Base-by-base conservation (phyloP, 1,284 basidiomycete species). In the Sporisorium exsertum region DNA sequence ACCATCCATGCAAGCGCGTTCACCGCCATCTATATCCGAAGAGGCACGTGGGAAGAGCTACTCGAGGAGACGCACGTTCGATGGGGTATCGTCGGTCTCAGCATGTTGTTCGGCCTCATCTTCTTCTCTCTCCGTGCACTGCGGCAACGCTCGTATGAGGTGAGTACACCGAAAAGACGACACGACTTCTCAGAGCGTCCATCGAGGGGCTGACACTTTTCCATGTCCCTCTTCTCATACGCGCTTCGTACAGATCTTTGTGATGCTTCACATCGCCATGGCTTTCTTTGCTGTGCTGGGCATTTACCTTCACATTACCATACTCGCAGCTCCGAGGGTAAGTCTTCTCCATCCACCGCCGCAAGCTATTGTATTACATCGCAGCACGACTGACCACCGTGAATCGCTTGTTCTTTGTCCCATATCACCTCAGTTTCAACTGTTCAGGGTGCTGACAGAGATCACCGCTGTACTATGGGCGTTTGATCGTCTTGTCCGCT, bases 251-350 rank as follows among this genome's bases (percentile, higher is more conserved):
- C 50, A 85, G 84, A 56, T 54, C 63, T 65, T 86, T 78, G 76
- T 77, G 22, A 52, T 79, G 56, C 58, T 74, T 13, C 84, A 86
- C 55, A 82, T 86, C 60, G 26, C 70, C 40, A 77, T 82, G 32
- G 83, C 81, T 2, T 52, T 86, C 35, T 62, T 82, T n/a, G 78
- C 76, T 46, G 22, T 86, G n/a, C 61, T 79, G 8, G 80, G 78
- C 10, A 67, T 70, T 26, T 86, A 81, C 56, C 78, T 82, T 27
- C 84, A 86, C 63, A 80, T 85, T 53, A 69, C 68, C 26, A 67
- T 81, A 33, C 64, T 79, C 47, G 63, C 59, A 9, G 64, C 57
- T 15, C 47, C 57, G 8, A 58, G 45, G 37, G 76, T 78, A 54
- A 58, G 76, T 63, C 3, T 12, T 16, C 5, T 7, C 50, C 2